Evolutionary conservation across 164 flowering plant genomes (phyloP), one percentile per base, ranked within the genome.

Genomic region (Magnolia changhungtana): DNA sequence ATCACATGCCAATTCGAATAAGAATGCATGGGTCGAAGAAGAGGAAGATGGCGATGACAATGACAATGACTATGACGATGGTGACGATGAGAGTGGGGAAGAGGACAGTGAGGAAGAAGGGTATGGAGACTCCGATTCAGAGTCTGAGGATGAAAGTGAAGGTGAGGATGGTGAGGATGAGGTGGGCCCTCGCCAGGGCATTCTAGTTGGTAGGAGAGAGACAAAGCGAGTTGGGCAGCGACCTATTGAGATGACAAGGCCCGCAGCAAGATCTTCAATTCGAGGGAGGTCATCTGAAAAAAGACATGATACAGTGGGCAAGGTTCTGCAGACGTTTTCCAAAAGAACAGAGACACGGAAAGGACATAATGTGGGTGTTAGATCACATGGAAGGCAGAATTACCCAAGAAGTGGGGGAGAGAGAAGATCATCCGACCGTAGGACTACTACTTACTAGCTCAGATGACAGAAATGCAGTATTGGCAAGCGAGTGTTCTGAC

Each of bases 31-130:
- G 55, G 9, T 1, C 19, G 77, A 75, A 49, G 77, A 75, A 50
- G 78, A 77, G 0, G 80, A 29, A 29, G 86, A 77, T 61, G 88
- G 84, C 59, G 82, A 83, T 71, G 77, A 51, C 16, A 85, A 77
- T 61, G 88, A 85, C 64, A 81, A 83, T 73, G 72, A 69, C 50
- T 78, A 77, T 55, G 85, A 37, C 1, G 70, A 49, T 5, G 78
- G 49, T 19, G 78, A 76, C 2, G 70, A 71, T 23, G 80, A 74
- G 11, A 68, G 73, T 16, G 87, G 76, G 7, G 80, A 81, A 4
- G 86, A 69, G 8, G 72, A 59, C 3, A 61, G 69, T 29, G 76
- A 73, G 13, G 76, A 68, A n/a, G 75, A 74, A 5, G 74, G 23
- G 11, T 50, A 64, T 16, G 72, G 52, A 37, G 67, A 76, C 10